Evolutionary conservation across 1,139 yeast species (phyloP), one percentile per base, ranked within the genome.

Genomic region (Spathaspora jeffriesii): DNA sequence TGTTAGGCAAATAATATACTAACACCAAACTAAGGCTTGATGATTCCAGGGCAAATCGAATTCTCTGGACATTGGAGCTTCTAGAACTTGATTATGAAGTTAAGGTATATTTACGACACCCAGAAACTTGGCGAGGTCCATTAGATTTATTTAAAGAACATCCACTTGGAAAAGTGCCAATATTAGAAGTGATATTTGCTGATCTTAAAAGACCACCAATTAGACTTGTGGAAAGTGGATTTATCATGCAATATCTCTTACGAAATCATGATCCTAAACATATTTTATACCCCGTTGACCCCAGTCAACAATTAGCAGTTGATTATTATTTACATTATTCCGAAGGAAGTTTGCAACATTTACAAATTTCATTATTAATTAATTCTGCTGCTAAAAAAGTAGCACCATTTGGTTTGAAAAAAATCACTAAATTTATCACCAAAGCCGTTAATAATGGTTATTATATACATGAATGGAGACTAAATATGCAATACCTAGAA

Each of bases 131-230:
- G 69, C 61, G 79, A 46, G 76, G 73, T 2, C 77, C 78, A 4
- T 57, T 63, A 36, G 82, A 73, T 32, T 63, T 82, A 39, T 73
- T 71, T 50, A 69, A 76, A 38, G 71, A 81, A 9, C 85, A 82
- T 54, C 84, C 85, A 5, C 59, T 77, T 27, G 87, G 86, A 1
- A 80, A 79, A 56, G 66, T 81, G 1, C 88, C 88, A 0, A 60
- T 82, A 4, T 60, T 81, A 41, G 81, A 78, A 47, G 67, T 81
- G 17, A 57, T 63, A n/a, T 71, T 65, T 47, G 72, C 65, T 25
- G 78, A 78, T 56, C 30, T 17, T 3, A 82, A 82, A 10, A 63
- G 67, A 37, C 61, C 60, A 34, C 60, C 63, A 47, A 44, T 68
- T 20, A 60, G 62, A 46, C 61, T 79, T 36, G 76, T 74, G 5